A percentile compares a stretch with the other conserved stretches of the same genome.
Conservation (phyloP, 768 basidiomycete species). For the Galerina marginata region DNA sequence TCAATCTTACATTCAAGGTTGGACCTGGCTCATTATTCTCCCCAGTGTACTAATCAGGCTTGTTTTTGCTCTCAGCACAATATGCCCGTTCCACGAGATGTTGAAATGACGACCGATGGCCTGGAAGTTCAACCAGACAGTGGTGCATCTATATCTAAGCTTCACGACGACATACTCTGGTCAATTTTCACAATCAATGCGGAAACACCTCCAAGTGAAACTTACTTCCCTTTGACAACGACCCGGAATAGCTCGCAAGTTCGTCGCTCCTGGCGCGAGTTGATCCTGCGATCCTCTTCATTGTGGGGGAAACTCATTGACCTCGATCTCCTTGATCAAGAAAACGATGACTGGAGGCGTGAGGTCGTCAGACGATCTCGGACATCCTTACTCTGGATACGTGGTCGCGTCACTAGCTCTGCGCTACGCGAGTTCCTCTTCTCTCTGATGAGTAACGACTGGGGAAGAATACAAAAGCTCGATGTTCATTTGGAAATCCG, state of each 20-base stretch:
- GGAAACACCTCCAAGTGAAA: too few relatives aligned
- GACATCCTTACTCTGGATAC: not conserved
- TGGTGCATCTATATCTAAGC: too few relatives aligned
- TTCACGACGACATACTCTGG: not conserved
- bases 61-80: too few relatives aligned
- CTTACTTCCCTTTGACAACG: not conserved
- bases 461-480: too few relatives aligned
- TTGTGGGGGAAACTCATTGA: constrained; percentile 3
- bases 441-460: not conserved
- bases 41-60: too few relatives aligned
- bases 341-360: not conserved
- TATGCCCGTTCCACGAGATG: too few relatives aligned
- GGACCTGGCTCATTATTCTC: too few relatives aligned
- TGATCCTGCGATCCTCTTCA: not conserved
- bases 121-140: too few relatives aligned
- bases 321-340: not conserved
- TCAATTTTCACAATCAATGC: not conserved
- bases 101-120: too few relatives aligned
- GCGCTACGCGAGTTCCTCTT: not conserved
- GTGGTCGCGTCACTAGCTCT: not conserved
- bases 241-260: not conserved
- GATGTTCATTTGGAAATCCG: too few relatives aligned
- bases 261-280: constrained; percentile 1
- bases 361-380: constrained; percentile 1
- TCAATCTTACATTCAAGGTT: too few relatives aligned